phyloP scores from a whole-genome alignment of 768 basidiomycete genomes.

The Baorangia bicolor region DNA sequence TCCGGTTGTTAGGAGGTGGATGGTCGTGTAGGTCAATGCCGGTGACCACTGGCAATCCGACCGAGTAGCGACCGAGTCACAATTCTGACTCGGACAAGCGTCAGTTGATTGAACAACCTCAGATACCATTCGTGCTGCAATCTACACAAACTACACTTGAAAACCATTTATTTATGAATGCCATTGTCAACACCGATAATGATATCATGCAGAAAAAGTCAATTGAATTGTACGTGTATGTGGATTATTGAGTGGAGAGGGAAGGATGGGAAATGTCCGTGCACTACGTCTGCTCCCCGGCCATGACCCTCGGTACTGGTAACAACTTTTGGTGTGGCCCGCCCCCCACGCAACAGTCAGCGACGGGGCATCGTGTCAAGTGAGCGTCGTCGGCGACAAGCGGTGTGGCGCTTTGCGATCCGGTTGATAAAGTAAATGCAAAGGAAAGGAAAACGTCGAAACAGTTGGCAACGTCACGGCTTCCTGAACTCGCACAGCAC shows the following conservation, averaged over 20 bases:
- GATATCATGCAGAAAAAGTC: slow-evolving; percentile 28
- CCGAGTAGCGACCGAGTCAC: not conserved
- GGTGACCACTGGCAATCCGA: not conserved
- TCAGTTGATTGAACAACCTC: too few species aligned
- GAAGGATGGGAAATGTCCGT: slow-evolving; percentile 34
- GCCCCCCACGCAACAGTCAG: not conserved
- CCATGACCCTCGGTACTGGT: slow-evolving; percentile 29
- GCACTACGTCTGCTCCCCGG: slow-evolving; percentile 38
- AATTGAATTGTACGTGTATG: slow-evolving; percentile 22
- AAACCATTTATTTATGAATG: slow-evolving; percentile 11
- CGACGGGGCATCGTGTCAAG: not conserved
- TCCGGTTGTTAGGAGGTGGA: not conserved
- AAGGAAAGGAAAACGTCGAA: not conserved
- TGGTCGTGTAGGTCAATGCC: not conserved
- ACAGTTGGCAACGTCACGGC: slow-evolving; percentile 41
- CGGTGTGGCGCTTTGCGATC: not conserved
- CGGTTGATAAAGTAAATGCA: not conserved
- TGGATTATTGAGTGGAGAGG: slow-evolving; percentile 29
- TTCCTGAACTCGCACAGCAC: slow-evolving; percentile 95
- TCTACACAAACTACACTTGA: slow-evolving; percentile 1
- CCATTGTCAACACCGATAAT: slow-evolving; percentile 23
- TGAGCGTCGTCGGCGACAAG: slow-evolving; percentile 3
- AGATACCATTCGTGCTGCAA: not conserved
- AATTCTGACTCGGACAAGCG: not conserved
- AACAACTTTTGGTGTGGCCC: slow-evolving; percentile 16